Evolutionary conservation across 2,329 filamentous ascomycete genomes (phyloP).

Genomic region (Beauveria rudraprayagi): DNA sequence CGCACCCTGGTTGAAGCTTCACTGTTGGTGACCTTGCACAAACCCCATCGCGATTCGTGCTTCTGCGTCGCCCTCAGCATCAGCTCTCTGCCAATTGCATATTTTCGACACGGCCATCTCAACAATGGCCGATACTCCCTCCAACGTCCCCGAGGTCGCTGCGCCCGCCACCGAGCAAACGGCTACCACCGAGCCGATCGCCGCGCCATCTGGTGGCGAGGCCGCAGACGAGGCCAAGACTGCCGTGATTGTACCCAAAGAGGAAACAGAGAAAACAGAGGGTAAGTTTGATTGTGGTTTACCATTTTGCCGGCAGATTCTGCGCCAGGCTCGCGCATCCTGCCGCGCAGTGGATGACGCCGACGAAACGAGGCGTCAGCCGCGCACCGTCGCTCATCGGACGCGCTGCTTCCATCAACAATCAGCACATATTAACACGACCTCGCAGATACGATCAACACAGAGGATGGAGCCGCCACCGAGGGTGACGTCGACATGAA

Average conservation of each 20-base stretch:
- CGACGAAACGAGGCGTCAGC: background rate
- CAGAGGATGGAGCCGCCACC: slow-evolving; percentile 22
- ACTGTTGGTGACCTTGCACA: slow-evolving; percentile 7
- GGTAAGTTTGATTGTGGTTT: slow-evolving; percentile 21
- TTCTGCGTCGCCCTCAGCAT: background rate
- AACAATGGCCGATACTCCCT: slow-evolving; percentile 32
- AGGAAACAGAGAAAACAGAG: slow-evolving; percentile 21
- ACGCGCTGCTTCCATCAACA: background rate
- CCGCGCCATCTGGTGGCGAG: slow-evolving; percentile 17
- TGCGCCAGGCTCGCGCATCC: background rate
- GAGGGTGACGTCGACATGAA: slow-evolving; percentile 49
- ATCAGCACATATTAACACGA: background rate
- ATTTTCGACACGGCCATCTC: background rate
- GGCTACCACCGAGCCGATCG: slow-evolving; percentile 20
- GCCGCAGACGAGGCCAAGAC: slow-evolving; percentile 18
- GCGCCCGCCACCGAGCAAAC: slow-evolving; percentile 21
- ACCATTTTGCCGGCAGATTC: background rate
- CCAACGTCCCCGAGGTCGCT: slow-evolving; percentile 28
- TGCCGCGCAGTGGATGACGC: background rate
- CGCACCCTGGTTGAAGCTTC: slow-evolving; percentile 9
- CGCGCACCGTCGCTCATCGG: background rate
- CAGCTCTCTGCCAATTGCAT: slow-evolving; percentile 7
- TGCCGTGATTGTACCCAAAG: slow-evolving; percentile 19
- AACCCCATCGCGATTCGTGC: background rate
- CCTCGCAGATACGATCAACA: slow-evolving; percentile 13